phyloP scores from a whole-genome alignment of 2,329 filamentous ascomycete species.

The Magnaporthiopsis poae region DNA sequence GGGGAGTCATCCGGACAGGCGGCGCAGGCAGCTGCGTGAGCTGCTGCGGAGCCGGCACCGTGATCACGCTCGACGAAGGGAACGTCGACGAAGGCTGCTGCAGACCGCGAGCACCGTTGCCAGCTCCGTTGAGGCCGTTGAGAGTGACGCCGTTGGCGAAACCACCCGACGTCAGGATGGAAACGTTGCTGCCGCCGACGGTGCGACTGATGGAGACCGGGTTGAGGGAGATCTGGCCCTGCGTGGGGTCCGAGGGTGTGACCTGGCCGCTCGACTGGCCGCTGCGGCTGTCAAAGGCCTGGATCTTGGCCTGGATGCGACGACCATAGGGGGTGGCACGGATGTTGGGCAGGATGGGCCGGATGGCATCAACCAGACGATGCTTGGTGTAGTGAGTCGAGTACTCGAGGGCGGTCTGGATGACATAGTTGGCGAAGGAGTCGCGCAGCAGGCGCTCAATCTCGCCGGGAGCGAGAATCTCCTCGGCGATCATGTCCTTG shows the following conservation, averaged over 20 bases:
- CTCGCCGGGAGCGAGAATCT: constrained; percentile 64
- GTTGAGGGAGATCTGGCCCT: constrained; percentile 45
- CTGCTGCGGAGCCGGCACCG: constrained; percentile 19
- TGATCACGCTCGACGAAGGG: constrained; percentile 22
- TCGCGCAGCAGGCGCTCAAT: constrained; percentile 85
- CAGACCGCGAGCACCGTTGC: constrained; percentile 20
- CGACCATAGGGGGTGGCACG: constrained; percentile 89
- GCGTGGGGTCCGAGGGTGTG: constrained; percentile 42
- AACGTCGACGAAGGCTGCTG: constrained; percentile 22
- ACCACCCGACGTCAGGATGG: constrained; percentile 24
- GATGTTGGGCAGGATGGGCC: constrained; percentile 73
- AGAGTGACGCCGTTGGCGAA: constrained; percentile 20
- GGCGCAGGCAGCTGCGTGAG: constrained; percentile 6
- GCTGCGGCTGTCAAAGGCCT: constrained; percentile 42
- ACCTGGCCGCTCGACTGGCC: constrained; percentile 36
- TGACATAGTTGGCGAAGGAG: constrained; percentile 93
- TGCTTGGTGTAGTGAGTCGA: constrained; percentile 63
- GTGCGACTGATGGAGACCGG: constrained; percentile 29
- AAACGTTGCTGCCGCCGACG: constrained; percentile 30
- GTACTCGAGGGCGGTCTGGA: constrained; percentile 89
- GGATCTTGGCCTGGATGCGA: constrained; percentile 83
- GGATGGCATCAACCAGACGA: constrained; percentile 72
- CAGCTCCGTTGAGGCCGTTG: constrained; percentile 20
- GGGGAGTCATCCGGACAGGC: constrained; percentile 7
- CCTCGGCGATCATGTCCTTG: constrained; percentile 73